A percentile compares a stretch with the other conserved stretches of the same genome.
Conservation (phyloP, 331 rosid genomes). For the Pyrus hybrid region DNA sequence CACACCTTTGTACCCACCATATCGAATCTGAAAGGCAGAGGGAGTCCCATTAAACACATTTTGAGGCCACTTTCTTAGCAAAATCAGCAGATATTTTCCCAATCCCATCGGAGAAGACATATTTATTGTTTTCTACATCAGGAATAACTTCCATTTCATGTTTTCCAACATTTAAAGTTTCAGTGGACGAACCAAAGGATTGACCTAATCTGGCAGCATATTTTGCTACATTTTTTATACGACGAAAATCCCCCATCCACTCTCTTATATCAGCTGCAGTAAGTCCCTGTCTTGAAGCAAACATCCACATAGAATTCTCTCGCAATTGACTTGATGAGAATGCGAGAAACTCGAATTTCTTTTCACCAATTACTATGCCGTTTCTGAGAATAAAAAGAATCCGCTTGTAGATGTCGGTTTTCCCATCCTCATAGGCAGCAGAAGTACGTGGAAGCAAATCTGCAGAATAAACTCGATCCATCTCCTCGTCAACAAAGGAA, state of each 20-base stretch:
- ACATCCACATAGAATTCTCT: slow-evolving; percentile 82
- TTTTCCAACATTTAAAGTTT: slow-evolving; percentile 41
- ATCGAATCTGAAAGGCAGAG: slow-evolving; percentile 84
- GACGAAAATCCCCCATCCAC: slow-evolving; percentile 61
- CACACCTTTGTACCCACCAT: slow-evolving; percentile 86
- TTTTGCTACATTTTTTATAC: slow-evolving; percentile 68
- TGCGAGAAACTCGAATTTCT: slow-evolving; percentile 68
- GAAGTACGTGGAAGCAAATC: slow-evolving; percentile 46
- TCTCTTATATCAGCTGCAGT: slow-evolving; percentile 41
- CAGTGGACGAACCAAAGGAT: slow-evolving; percentile 76
- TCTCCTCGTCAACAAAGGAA: slow-evolving; percentile 79
- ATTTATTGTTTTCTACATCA: slow-evolving; percentile 31
- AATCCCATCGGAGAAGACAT: slow-evolving; percentile 74
- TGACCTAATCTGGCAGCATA: slow-evolving; percentile 87
- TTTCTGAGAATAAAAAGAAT: slow-evolving; percentile 49
- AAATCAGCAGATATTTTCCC: slow-evolving; percentile 65
- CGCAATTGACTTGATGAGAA: slow-evolving; percentile 84
- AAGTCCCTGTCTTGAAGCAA: slow-evolving; percentile 47
- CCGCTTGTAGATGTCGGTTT: slow-evolving; percentile 52
- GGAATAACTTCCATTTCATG: slow-evolving; percentile 51
- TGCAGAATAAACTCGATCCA: slow-evolving; percentile 42
- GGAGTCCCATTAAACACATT: slow-evolving; percentile 44
- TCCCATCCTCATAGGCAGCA: slow-evolving; percentile 17
- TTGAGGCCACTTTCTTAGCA: slow-evolving; percentile 50
- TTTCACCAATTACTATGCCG: slow-evolving; percentile 55